These are phyloP conservation scores for Magnusiomyces paraingens DNA, from an alignment of 1,139 yeast species.

Conservation along the genomic window DNA sequence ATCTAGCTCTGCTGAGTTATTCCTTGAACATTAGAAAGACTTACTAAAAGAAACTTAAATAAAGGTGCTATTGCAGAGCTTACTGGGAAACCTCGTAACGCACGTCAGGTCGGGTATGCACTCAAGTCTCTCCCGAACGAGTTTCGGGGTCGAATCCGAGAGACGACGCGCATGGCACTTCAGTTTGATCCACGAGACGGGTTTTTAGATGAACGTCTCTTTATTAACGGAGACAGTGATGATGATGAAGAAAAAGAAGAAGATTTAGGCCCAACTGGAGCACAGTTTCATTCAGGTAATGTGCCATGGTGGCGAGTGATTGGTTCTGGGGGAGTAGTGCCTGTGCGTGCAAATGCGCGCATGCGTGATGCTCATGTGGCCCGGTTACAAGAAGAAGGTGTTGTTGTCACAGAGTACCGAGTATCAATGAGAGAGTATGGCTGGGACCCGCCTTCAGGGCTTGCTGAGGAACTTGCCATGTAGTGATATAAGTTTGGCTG, in stretches of 20 bases:
- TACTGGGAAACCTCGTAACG: conserved; percentile 54
- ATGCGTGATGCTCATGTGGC: conserved; percentile 43
- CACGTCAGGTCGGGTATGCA: conserved; percentile 70
- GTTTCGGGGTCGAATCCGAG: conserved; percentile 13
- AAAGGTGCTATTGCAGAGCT: conserved; percentile 61
- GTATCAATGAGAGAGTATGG: conserved; percentile 48
- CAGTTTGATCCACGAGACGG: conserved; percentile 6
- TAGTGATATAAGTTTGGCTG: too few relatives aligned
- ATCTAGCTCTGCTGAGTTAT: too few relatives aligned
- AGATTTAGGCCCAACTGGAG: conserved; percentile 6
- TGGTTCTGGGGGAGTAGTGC: conserved; percentile 53
- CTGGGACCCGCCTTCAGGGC: conserved; percentile 50
- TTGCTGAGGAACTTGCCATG: too few relatives aligned
- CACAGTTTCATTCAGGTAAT: conserved; percentile 30
- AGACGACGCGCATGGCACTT: conserved; percentile 2
- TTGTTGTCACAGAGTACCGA: conserved; percentile 35
- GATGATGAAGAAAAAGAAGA: conserved; percentile 19
- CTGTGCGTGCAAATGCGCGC: conserved; percentile 41
- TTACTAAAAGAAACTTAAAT: conserved; percentile 11
- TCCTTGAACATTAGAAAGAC: too few relatives aligned
- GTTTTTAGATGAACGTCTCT: conserved; percentile 6
- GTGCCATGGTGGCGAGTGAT: conserved; percentile 85
- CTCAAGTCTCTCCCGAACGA: conserved; percentile 45
- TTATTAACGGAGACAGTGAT: conserved; percentile 1
- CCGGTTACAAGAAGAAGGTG: conserved; percentile 44